Base-by-base conservation (phyloP, 805 yeast species). In the Candida argentea region DNA sequence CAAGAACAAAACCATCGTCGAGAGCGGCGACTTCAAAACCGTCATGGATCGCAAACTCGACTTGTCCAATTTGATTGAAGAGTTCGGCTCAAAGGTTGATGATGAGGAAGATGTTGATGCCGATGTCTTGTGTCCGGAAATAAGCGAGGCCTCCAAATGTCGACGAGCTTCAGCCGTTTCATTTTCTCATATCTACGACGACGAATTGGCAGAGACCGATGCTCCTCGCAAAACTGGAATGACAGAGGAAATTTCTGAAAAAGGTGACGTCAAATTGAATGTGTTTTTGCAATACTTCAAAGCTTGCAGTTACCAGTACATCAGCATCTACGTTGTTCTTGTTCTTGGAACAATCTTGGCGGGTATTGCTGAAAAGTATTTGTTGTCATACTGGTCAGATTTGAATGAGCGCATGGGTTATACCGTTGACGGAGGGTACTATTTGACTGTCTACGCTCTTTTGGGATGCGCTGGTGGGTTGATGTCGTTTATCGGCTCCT, bases 331-430 rank as follows among this genome's bases (percentile, higher is more conserved):
- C 14, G 42, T 4, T 73, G 75, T 25, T 63, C 66, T 25, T 13
- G 47, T 20, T 28, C 57, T 44, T 70, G 34, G 39, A 32, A 57
- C 38, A 38, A 49, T 39, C 31, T 48, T 27, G 19, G 48, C 33
- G 27, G 58, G 63, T 11, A 48, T 67, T 9, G 52, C 57, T 6
- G 70, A 72, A 25, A 74, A 69, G 44, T 72, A 71, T 44, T 75
- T 83, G 77, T 57, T 78, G 39, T 77, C 76, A 38, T 57, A 65
- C 35, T 78, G 87, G 87, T 70, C 85, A 2, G 83, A 76, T 39
- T 37, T 44, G 19, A 69, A 69, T 37, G 48, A 56, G 6, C 54
- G 58, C 22, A 55, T 55, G 18, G 59, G 57, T 1, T 20, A 43
- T 2, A 76, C 73, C 36, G 43, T 46, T 4, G 39, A 65, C 24